phyloP scores from a whole-genome alignment of 2,329 filamentous ascomycete genomes.

The Apiospora pterosperma region DNA sequence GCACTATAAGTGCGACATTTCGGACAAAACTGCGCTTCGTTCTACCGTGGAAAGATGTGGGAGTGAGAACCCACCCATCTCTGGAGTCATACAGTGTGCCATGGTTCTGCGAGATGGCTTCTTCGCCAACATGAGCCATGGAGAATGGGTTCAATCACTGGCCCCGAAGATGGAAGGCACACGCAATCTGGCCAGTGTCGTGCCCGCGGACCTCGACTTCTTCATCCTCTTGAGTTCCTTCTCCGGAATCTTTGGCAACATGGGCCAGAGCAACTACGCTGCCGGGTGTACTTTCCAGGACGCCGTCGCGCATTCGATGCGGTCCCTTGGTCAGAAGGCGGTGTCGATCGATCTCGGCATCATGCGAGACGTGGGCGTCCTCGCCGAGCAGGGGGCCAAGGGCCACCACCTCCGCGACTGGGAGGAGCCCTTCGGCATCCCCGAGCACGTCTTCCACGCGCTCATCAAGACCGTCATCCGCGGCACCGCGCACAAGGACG shows the following conservation, averaged over 20 bases:
- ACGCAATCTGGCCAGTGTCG: neutral
- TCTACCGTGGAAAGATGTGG: neutral
- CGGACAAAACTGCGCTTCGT: neutral
- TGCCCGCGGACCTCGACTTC: neutral
- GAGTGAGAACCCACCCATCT: neutral
- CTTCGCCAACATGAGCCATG: neutral
- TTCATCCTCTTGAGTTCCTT: neutral
- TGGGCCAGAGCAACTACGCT: conserved; percentile 5
- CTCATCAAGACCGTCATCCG: neutral
- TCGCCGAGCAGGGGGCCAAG: neutral
- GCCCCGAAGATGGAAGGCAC: neutral
- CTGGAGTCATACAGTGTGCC: neutral
- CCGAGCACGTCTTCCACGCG: neutral
- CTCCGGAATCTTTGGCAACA: neutral
- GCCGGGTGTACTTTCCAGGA: conserved; percentile 13
- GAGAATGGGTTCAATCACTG: neutral
- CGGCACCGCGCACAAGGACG: neutral
- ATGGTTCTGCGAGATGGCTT: neutral
- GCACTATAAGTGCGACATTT: neutral
- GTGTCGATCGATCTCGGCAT: neutral
- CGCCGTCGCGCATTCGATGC: conserved; percentile 7
- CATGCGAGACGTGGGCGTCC: neutral
- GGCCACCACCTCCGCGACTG: neutral
- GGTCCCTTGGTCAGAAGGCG: neutral
- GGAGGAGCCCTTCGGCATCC: neutral